These are phyloP conservation scores for Rhodotorula glutinis DNA, from an alignment of 1,284 basidiomycete species.

Conservation along the genomic window DNA sequence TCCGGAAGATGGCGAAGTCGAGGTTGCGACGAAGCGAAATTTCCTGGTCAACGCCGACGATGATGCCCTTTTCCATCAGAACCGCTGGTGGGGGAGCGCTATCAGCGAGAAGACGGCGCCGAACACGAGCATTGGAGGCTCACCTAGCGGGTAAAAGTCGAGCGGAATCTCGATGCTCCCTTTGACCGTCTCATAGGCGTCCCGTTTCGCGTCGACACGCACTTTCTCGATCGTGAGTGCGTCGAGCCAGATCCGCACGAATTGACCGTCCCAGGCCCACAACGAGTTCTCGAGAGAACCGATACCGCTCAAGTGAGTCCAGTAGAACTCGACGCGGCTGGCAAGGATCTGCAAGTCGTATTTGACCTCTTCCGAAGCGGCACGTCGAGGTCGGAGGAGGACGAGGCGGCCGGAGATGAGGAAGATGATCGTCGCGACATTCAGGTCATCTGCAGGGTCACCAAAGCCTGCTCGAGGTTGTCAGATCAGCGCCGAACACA, in stretches of 20 bases:
- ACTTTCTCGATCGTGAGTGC: conserved; percentile 78
- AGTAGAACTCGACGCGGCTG: conserved; percentile 94
- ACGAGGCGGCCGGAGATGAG: conserved; percentile 91
- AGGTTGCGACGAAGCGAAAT: conserved; percentile 70
- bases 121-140: conserved; percentile 47
- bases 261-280: conserved; percentile 92
- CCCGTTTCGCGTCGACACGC: conserved; percentile 41
- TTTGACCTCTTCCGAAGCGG: conserved; percentile 76
- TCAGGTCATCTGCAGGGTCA: conserved; percentile 87
- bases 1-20: conserved; percentile 87
- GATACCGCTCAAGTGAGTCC: conserved; percentile 93
- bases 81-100: conserved; percentile 60
- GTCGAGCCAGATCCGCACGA: conserved; percentile 91
- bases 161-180: conserved; percentile 87
- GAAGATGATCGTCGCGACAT: conserved; percentile 92
- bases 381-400: conserved; percentile 58
- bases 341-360: conserved; percentile 98
- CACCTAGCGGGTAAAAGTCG: conserved; percentile 93
- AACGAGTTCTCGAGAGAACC: conserved; percentile 91
- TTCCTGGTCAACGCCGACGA: conserved; percentile 92
- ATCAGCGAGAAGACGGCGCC: conserved; percentile 16
- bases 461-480: conserved; percentile 66
- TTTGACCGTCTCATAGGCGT: conserved; percentile 63
- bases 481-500: conserved; percentile 6
- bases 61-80: conserved; percentile 96